Conservation (phyloP, 306 rosid species). For the Lagenaria siceraria region DNA sequence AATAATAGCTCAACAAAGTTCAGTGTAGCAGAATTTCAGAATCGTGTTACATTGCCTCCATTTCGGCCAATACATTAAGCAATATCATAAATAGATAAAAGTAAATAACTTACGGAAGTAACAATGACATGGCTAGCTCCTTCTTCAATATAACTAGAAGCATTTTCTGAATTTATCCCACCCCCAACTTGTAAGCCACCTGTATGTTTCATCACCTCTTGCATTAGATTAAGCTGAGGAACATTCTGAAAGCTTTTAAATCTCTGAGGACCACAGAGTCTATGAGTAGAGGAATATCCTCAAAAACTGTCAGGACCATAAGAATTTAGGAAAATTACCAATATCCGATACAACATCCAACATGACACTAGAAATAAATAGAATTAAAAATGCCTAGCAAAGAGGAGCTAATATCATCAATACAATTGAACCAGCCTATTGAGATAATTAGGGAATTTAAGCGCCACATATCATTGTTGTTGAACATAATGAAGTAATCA, state of each 20-base stretch:
- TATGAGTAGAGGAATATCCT: neutral
- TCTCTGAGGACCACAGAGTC: constrained; percentile 27
- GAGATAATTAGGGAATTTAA: no score
- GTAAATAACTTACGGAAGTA: constrained; percentile 43
- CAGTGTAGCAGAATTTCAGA: neutral
- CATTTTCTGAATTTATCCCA: constrained; percentile 85
- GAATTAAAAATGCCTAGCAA: neutral
- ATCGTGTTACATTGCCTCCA: neutral
- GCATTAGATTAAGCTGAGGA: constrained; percentile 51
- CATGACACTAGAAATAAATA: neutral
- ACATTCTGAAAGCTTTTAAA: constrained; percentile 40
- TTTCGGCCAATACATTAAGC: neutral
- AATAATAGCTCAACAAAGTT: neutral
- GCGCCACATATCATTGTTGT: no score
- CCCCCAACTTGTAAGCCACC: constrained; percentile 96
- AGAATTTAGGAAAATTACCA: neutral
- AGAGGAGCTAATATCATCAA: neutral
- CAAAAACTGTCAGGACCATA: neutral
- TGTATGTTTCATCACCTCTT: constrained; percentile 35
- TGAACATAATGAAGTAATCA: neutral
- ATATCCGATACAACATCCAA: neutral
- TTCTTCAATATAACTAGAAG: constrained; percentile 54
- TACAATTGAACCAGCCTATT: neutral
- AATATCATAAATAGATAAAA: constrained; percentile 1
- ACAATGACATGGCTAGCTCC: constrained; percentile 98